Percentiles rank a stretch among this genome's conserved stretches.
These are phyloP conservation scores for Baeospora myosura DNA, from an alignment of 1,284 basidiomycete species.

Conservation along the genomic window DNA sequence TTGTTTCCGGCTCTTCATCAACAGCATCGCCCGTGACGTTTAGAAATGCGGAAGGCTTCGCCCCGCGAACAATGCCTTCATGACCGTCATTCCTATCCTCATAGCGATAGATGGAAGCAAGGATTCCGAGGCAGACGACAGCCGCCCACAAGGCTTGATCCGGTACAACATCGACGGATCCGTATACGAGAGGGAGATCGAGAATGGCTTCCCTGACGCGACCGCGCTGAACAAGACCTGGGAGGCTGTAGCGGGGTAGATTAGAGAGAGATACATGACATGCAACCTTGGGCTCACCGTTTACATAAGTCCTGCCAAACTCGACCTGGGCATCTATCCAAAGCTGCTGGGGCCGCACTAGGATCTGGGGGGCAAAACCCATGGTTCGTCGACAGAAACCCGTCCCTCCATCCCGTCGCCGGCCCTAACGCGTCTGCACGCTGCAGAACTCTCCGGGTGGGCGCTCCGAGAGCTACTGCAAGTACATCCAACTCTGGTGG, in stretches of 20 bases:
- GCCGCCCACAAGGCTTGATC: constrained; percentile 11
- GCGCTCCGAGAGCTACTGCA: constrained; percentile 9
- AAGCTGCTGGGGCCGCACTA: constrained; percentile 9
- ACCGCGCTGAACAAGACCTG: constrained; percentile 10
- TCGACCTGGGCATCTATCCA: constrained; percentile 6
- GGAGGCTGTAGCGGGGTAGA: constrained; percentile 1
- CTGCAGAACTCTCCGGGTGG: constrained; percentile 8
- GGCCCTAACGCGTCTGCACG: constrained; percentile 8
- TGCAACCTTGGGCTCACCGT: background rate
- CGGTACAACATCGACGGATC: constrained; percentile 4
- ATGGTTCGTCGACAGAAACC: constrained; percentile 9
- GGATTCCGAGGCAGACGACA: constrained; percentile 11
- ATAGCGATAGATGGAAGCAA: constrained; percentile 12
- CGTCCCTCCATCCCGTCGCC: constrained; percentile 10
- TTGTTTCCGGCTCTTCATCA: constrained; percentile 12
- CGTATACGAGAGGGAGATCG: constrained; percentile 8
- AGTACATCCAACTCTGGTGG: constrained; percentile 10
- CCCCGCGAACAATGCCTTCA: constrained; percentile 8
- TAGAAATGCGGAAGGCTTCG: constrained; percentile 3
- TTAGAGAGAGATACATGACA: background rate
- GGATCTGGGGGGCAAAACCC: constrained; percentile 10
- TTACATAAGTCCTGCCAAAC: constrained; percentile 10
- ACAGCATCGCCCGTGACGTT: constrained; percentile 11
- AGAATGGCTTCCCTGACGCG: constrained; percentile 10
- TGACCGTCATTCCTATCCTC: constrained; percentile 11